Evolutionary conservation across 345 rosid genomes (phyloP).

Genomic region (Jatropha curcas): DNA sequence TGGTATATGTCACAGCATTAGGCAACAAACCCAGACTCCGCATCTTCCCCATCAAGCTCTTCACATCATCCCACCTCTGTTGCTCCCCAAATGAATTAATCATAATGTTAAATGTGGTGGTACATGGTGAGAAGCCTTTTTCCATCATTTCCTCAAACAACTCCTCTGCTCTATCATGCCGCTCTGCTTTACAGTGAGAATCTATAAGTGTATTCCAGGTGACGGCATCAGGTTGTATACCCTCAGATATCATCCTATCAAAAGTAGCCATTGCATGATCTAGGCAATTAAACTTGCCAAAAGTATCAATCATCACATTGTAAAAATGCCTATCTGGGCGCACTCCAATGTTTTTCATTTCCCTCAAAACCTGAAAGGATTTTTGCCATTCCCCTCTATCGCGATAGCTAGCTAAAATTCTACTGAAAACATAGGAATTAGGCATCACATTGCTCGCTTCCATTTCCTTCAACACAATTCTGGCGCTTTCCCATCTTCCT

Average conservation of each 20-base stretch:
- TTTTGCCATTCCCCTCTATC: constrained; percentile 96
- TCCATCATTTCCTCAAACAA: constrained; percentile 79
- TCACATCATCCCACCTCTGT: constrained; percentile 84
- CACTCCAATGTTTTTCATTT: constrained; percentile 84
- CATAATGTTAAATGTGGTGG: constrained; percentile 87
- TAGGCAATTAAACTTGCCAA: constrained; percentile 88
- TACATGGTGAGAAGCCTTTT: constrained; percentile 71
- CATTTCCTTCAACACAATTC: constrained; percentile 92
- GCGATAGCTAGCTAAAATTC: constrained; percentile 77
- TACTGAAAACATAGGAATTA: constrained; percentile 72
- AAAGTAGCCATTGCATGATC: constrained; percentile 87
- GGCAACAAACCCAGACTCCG: constrained; percentile 63
- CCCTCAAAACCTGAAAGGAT: constrained; percentile 85
- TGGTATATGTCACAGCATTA: constrained; percentile 79
- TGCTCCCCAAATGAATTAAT: constrained; percentile 76
- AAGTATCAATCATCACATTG: constrained; percentile 92
- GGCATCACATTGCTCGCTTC: constrained; percentile 71
- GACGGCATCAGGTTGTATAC: constrained; percentile 74
- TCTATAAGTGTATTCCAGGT: constrained; percentile 98
- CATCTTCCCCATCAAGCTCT: constrained; percentile 65
- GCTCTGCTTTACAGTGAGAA: constrained; percentile 77
- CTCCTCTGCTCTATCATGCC: constrained; percentile 71
- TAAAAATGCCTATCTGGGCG: constrained; percentile 82
- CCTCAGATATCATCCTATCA: constrained; percentile 74
- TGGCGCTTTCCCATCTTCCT: constrained; percentile 95